Percentiles rank a stretch among this genome's conserved stretches.
phyloP scores from a whole-genome alignment of 805 yeast species.

The Zygotorulaspora sp. region DNA sequence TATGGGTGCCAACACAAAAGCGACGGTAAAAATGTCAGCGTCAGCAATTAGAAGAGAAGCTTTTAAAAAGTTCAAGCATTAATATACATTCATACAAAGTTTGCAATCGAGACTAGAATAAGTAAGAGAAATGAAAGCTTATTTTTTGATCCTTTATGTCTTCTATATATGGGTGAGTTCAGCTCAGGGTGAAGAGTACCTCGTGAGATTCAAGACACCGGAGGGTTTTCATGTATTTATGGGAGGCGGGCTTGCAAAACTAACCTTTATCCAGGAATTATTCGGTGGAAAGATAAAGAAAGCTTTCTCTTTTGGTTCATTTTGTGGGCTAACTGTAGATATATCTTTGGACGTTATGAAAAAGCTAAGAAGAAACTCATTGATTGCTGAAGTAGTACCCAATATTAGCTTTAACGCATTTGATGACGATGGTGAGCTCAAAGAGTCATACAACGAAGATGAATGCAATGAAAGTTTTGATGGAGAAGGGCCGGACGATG shows the following conservation, averaged over 20 bases:
- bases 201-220: conserved; percentile 50
- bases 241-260: conserved; percentile 38
- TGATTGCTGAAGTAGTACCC: conserved; percentile 64
- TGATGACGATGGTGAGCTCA: conserved; percentile 35
- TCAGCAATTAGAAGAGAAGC: conserved; percentile 9
- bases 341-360: conserved; percentile 47
- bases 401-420: conserved; percentile 59
- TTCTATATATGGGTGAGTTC: background rate
- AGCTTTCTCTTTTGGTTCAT: conserved; percentile 61
- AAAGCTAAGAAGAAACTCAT: conserved; percentile 51
- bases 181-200: conserved; percentile 34
- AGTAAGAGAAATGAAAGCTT: background rate
- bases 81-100: too few species aligned
- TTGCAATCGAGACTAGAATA: too few species aligned
- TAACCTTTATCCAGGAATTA: conserved; percentile 38
- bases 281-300: conserved; percentile 45
- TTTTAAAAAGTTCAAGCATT: too few species aligned
- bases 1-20: background rate
- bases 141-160: background rate
- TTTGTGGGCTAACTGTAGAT: conserved; percentile 65
- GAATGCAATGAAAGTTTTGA: conserved; percentile 6
- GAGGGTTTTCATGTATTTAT: conserved; percentile 47
- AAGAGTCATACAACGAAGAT: conserved; percentile 1
- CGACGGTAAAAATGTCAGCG: conserved; percentile 6
- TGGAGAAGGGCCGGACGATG: conserved; percentile 4